Evolutionary conservation across 1,284 basidiomycete species (phyloP).

Genomic region (Somion occarium): DNA sequence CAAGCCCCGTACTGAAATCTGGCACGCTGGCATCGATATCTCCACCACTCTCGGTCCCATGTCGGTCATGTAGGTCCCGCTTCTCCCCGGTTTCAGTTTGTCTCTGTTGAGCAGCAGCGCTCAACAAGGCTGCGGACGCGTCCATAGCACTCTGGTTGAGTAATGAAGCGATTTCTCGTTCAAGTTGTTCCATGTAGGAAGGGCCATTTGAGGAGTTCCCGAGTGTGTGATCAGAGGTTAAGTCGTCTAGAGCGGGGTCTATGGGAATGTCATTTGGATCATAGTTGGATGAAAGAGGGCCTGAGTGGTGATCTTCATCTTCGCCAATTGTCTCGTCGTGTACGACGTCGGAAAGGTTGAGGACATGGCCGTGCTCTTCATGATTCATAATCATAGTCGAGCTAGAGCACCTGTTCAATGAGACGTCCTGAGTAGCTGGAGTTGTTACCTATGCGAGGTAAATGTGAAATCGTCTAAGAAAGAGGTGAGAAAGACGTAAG

Average conservation of each 20-base stretch:
- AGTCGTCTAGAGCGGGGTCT: constrained; percentile 25
- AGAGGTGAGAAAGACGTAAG: background rate
- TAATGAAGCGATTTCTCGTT: constrained; percentile 66
- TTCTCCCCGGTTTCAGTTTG: constrained; percentile 30
- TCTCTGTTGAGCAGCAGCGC: constrained; percentile 56
- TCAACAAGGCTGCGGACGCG: constrained; percentile 53
- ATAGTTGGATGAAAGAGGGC: constrained; percentile 32
- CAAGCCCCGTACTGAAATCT: constrained; percentile 49
- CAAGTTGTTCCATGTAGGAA: constrained; percentile 61
- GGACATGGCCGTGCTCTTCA: constrained; percentile 46
- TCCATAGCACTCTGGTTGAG: constrained; percentile 67
- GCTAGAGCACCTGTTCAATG: no score
- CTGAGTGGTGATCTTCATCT: constrained; percentile 23
- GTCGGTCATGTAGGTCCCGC: background rate
- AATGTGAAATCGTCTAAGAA: no score
- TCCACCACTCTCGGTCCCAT: constrained; percentile 11
- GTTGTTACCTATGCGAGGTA: no score
- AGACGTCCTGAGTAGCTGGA: no score
- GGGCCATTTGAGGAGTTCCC: constrained; percentile 28
- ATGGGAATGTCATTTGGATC: constrained; percentile 19
- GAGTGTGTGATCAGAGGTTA: constrained; percentile 21
- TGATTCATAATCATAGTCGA: constrained; percentile 41
- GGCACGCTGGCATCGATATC: constrained; percentile 21
- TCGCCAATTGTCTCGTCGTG: constrained; percentile 58
- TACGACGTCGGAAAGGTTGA: constrained; percentile 75